Evolutionary conservation across 176 grass and related monocot species (phyloP).

Genomic region (Olyra latifolia): DNA sequence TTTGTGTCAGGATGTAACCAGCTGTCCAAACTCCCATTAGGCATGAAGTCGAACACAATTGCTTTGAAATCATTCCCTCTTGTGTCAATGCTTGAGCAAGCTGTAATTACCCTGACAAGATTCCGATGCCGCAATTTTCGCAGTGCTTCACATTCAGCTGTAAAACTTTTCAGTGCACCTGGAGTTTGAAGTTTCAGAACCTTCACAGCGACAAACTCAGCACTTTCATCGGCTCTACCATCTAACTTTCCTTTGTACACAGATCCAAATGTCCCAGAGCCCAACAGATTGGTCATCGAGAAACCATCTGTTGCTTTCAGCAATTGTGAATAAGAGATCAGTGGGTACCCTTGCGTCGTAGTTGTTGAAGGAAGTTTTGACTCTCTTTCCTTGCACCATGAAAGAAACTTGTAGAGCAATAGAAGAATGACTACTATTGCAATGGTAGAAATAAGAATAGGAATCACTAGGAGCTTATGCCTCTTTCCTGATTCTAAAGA

Average conservation of each 20-base stretch:
- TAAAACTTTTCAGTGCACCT: conserved; percentile 17
- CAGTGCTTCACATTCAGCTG: conserved; percentile 31
- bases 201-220: conserved; percentile 3
- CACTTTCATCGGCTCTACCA: background rate
- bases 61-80: conserved; percentile 41
- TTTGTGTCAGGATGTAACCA: conserved; percentile 29
- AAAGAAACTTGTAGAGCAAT: background rate
- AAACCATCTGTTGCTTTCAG: conserved; percentile 8
- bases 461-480: no score
- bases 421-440: background rate
- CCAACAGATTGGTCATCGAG: background rate
- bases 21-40: conserved; percentile 28
- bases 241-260: no score
- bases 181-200: conserved; percentile 14
- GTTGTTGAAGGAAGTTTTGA: background rate
- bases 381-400: background rate
- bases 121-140: conserved; percentile 20
- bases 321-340: background rate
- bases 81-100: conserved; percentile 31
- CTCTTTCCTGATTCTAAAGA: no score
- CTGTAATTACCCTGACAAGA: conserved; percentile 28
- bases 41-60: conserved; percentile 29
- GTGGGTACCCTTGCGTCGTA: background rate
- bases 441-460: background rate
- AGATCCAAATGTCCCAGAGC: background rate